Base-by-base conservation (phyloP, 371 early-diverging fungal genomes). In the Rhizomucor pusillus region DNA sequence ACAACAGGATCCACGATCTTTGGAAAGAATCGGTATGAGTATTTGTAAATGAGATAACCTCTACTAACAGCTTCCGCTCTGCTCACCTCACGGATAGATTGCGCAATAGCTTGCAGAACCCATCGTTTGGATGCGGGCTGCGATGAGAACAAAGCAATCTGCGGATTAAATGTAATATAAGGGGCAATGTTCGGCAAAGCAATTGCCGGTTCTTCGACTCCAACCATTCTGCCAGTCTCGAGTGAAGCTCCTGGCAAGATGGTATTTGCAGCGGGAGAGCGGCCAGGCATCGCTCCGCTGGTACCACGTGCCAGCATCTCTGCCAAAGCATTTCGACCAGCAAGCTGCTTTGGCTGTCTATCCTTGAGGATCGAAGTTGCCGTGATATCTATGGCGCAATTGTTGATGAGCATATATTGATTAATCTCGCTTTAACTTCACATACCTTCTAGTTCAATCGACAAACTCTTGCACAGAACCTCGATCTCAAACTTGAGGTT, bases 401-500 rank as follows among this genome's bases (percentile, higher is more conserved):
- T 20, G n/a, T 22, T n/a, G n/a, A 25, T 16, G 1, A 19, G 13
- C 20, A 34, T 16, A 11, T 10, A 4, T 3, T 18, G 22, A 45
- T 16, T 11, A 18, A 19, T 29, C 40, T 12, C 12, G 16, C 19
- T 0, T 13, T 6, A 44, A 14, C 6, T 16, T 1, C 33, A 35
- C 40, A 24, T 67, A 60, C 66, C 62, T 58, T 85, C 87, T 4
- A 94, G 77, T 50, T 92, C 94, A 12, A 98, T 72, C 7, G 85
- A 75, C 40, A 97, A 69, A 39, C 88, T 89, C 65, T 95, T 95
- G 80, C 95, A 96, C 36, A 99, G 79, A 3, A 97, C 95, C 67
- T 97, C 98, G 34, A 99, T 92, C 64, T 96, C 97, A 73, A 99
- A 98, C 58, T 94, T 93, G 47, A 96, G 85, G 54, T 93, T 95